Conservation (phyloP, 1,139 yeast species). For the Blastobotrys raffinosifermentans region DNA sequence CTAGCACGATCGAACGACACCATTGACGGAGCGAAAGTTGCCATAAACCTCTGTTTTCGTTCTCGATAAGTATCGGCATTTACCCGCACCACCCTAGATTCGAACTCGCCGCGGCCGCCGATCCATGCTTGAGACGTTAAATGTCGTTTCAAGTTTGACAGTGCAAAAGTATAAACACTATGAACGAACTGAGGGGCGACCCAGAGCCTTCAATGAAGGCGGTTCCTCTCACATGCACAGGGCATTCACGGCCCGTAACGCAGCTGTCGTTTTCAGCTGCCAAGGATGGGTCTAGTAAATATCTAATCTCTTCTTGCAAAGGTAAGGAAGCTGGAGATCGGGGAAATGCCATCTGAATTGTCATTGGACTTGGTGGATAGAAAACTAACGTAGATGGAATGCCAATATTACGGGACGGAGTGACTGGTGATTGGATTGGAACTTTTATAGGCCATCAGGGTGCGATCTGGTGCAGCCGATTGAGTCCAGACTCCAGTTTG, state of each 20-base stretch:
- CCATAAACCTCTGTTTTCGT: too few species aligned
- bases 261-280: slow-evolving; percentile 30
- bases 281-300: slow-evolving; percentile 6
- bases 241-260: slow-evolving; percentile 37
- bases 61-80: too few species aligned
- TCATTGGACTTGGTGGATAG: too few species aligned
- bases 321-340: slow-evolving; percentile 17
- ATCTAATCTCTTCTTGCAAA: slow-evolving; percentile 34
- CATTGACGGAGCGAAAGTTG: too few species aligned
- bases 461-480: slow-evolving; percentile 35
- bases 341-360: not conserved
- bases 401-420: slow-evolving; percentile 36
- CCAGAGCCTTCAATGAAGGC: slow-evolving; percentile 26
- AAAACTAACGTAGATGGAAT: slow-evolving; percentile 28
- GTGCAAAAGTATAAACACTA: too few species aligned
- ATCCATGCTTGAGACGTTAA: too few species aligned
- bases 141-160: too few species aligned
- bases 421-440: slow-evolving; percentile 38
- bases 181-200: slow-evolving; percentile 1
- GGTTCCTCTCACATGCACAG: slow-evolving; percentile 34
- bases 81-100: too few species aligned
- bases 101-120: too few species aligned
- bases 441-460: slow-evolving; percentile 37
- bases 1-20: too few species aligned
- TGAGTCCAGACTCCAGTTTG: slow-evolving; percentile 25